Conservation (phyloP, 2,329 filamentous ascomycete genomes). For the Metarhizium sp. region DNA sequence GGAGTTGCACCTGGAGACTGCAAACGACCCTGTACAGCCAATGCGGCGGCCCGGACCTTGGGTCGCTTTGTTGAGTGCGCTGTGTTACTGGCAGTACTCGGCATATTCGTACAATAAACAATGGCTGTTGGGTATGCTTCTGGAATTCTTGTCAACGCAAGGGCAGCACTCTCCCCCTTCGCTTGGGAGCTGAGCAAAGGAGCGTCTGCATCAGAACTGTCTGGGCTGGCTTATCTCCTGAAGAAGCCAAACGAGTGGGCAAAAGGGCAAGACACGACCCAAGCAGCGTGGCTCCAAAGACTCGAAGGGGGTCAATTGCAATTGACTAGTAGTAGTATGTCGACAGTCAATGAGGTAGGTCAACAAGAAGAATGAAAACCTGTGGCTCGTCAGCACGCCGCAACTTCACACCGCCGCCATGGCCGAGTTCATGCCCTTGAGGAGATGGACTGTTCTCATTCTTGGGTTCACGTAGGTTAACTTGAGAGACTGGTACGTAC, state of each 20-base stretch:
- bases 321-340: not conserved
- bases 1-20: not conserved
- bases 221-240: too few relatives aligned
- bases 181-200: too few relatives aligned
- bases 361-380: not conserved
- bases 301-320: not conserved
- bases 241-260: too few relatives aligned
- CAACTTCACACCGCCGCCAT: not conserved
- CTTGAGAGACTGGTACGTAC: not conserved
- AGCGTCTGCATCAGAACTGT: too few relatives aligned
- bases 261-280: too few relatives aligned
- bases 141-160: too few relatives aligned
- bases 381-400: not conserved
- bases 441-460: not conserved
- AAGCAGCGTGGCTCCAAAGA: too few relatives aligned
- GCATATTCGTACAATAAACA: too few relatives aligned
- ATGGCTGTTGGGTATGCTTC: too few relatives aligned
- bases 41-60: not conserved
- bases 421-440: not conserved
- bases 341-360: not conserved
- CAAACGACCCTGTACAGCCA: not conserved
- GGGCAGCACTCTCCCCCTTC: too few relatives aligned
- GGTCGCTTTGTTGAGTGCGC: not conserved
- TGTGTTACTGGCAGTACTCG: too few relatives aligned
- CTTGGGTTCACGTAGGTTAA: not conserved